Conservation (phyloP, 1,139 yeast species). For the Hansenula sp. region DNA sequence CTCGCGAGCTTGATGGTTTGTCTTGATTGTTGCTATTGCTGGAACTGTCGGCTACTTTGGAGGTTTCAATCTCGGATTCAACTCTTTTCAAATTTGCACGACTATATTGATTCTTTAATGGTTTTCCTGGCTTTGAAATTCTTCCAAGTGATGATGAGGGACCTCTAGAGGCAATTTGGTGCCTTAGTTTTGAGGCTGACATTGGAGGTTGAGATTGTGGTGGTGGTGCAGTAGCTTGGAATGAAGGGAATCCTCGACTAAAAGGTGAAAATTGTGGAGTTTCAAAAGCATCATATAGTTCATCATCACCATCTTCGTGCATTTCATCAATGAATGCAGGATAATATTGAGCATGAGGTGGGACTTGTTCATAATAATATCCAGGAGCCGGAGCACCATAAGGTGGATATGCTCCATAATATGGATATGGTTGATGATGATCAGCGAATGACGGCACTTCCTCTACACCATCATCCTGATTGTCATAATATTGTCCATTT, state of each 20-base stretch:
- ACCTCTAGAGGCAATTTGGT: slow-evolving; percentile 3
- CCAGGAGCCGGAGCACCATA: slow-evolving; percentile 6
- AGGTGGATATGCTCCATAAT: slow-evolving; percentile 1
- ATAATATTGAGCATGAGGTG: slow-evolving; percentile 5
- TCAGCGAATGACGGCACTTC: slow-evolving; percentile 3
- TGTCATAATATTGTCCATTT: slow-evolving; percentile 28
- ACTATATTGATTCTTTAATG: background rate
- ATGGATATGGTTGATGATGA: background rate
- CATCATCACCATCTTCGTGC: slow-evolving; percentile 13
- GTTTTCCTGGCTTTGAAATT: background rate
- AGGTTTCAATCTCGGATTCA: background rate
- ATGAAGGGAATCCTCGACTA: slow-evolving; percentile 27
- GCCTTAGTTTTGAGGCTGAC: slow-evolving; percentile 15
- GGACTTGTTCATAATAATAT: slow-evolving; percentile 16
- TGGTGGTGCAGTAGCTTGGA: slow-evolving; percentile 27
- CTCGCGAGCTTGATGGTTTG: background rate
- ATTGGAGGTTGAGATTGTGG: slow-evolving; percentile 23
- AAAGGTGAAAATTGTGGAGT: slow-evolving; percentile 20
- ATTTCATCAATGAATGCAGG: slow-evolving; percentile 4
- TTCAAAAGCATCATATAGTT: slow-evolving; percentile 16
- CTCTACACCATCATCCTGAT: slow-evolving; percentile 15
- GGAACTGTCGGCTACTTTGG: background rate
- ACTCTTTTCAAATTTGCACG: background rate
- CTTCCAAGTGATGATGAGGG: background rate
- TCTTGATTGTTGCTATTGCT: background rate